Percentiles rank a stretch among this genome's conserved stretches.
Evolutionary conservation across 306 rosid species (phyloP).

Genomic region (Trifolium repens): DNA sequence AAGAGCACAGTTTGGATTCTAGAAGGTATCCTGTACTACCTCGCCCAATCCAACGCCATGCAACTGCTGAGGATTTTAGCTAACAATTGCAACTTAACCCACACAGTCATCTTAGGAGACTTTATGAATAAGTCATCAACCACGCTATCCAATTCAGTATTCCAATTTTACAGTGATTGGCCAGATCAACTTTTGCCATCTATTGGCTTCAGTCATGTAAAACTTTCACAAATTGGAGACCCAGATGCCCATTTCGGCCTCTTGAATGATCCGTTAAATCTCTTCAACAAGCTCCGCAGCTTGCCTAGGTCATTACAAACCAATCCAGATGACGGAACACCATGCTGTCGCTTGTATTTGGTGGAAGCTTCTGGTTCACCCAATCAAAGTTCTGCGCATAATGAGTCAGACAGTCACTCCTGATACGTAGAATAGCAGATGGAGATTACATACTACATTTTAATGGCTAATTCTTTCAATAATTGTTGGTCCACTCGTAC

Average conservation of each 20-base stretch:
- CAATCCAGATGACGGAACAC: slow-evolving; percentile 92
- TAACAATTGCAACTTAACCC: slow-evolving; percentile 69
- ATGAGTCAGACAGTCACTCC: slow-evolving; percentile 35
- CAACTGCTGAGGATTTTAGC: slow-evolving; percentile 79
- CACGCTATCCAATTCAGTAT: slow-evolving; percentile 69
- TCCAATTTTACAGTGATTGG: slow-evolving; percentile 97
- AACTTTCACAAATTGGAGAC: slow-evolving; percentile 94
- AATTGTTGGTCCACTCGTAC: slow-evolving; percentile 18
- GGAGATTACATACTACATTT: slow-evolving; percentile 34
- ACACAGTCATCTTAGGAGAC: slow-evolving; percentile 84
- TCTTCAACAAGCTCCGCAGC: slow-evolving; percentile 85
- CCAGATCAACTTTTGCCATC: slow-evolving; percentile 96
- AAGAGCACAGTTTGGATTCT: slow-evolving; percentile 91
- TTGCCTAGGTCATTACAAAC: slow-evolving; percentile 81
- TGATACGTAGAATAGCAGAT: slow-evolving; percentile 44
- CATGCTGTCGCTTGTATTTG: slow-evolving; percentile 87
- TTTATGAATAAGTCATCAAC: slow-evolving; percentile 94
- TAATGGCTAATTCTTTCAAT: slow-evolving; percentile 34
- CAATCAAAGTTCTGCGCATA: slow-evolving; percentile 45
- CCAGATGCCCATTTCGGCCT: slow-evolving; percentile 98
- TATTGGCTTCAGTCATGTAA: slow-evolving; percentile 75
- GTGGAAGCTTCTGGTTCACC: slow-evolving; percentile 97
- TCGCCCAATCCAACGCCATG: slow-evolving; percentile 75
- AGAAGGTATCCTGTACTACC: slow-evolving; percentile 89
- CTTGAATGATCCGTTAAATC: slow-evolving; percentile 72